Conservation (phyloP, 129 eudicot genomes). For the Lonicera japonica region DNA sequence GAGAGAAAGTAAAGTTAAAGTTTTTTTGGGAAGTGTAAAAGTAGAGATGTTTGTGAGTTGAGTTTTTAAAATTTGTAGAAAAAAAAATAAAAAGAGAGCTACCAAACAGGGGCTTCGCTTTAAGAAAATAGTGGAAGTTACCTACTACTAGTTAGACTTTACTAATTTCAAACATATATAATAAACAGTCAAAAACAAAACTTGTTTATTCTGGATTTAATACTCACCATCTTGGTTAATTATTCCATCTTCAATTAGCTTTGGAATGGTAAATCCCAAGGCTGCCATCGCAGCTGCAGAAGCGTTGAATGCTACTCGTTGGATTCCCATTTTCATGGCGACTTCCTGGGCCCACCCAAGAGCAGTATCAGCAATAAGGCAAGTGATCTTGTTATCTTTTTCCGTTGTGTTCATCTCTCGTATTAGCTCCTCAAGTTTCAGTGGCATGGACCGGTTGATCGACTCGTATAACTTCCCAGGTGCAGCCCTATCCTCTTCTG, state of each 20-base stretch:
- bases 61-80: too few relatives aligned
- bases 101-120: too few relatives aligned
- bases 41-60: too few relatives aligned
- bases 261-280: not conserved
- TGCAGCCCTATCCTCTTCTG: not conserved
- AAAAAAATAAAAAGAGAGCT: too few relatives aligned
- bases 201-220: too few relatives aligned
- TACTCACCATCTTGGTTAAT: constrained; percentile 9
- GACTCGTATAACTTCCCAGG: not conserved
- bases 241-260: constrained; percentile 5
- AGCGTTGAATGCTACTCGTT: constrained; percentile 8
- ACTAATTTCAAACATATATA: too few relatives aligned
- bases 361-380: not conserved
- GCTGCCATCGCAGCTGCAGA: constrained; percentile 7
- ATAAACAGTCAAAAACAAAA: too few relatives aligned
- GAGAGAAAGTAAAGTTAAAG: too few relatives aligned
- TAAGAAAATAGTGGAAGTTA: too few relatives aligned
- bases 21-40: too few relatives aligned
- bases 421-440: not conserved
- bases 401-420: not conserved
- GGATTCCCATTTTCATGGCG: constrained; percentile 10
- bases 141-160: too few relatives aligned
- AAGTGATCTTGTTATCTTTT: not conserved
- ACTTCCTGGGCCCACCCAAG: constrained; percentile 14
- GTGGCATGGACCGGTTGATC: constrained; percentile 2